Evolutionary conservation across 805 yeast species (phyloP), one percentile per base, ranked within the genome.

Genomic region (Spencermartinsiella europaea): DNA sequence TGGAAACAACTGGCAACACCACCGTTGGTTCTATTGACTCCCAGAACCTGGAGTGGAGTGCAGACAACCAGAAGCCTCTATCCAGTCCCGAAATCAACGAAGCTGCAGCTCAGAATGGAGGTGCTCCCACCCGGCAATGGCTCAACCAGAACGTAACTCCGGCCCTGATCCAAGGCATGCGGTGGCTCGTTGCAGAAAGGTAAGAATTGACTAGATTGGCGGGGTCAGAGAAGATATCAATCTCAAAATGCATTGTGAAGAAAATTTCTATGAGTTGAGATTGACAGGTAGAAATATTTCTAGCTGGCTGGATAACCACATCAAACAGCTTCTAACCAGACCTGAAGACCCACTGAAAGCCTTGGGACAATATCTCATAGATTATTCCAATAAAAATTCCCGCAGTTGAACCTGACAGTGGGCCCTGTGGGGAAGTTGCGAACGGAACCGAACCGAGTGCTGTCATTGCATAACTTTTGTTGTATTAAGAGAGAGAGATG

Each of bases 71-170:
- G n/a, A n/a, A n/a, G n/a, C n/a, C n/a, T n/a, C 31, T 12, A 25
- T 25, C 31, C 10, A 25, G 31, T 12, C 12, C 31, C 7, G 31
- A 25, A 12, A 25, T 25, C 31, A 25, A 25, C 12, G 31, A 20
- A 5, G 22, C 19, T 17, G 20, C 40, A 15, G 40, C 12, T 4
- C 19, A 48, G 40, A 43, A 43, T 21, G 39, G 44, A 5, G 93
- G 93, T 1, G 83, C 89, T 1, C 78, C 85, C 0, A 73, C 82
- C 1, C 74, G 95, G 52, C 75, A 72, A 54, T 85, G 84, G 71
- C 69, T 85, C 47, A 83, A 84, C 59, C 67, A 76, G 50, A 69
- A 79, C 44, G 74, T 85, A 27, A 80, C 89, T 0, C 79, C 77
- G n/a, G 73, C 74, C 15, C 58, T 85, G 16, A 63, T 84, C 16